A percentile compares a stretch with the other conserved stretches of the same genome.
Evolutionary conservation across 2,329 filamentous ascomycete genomes (phyloP).

Genomic region (Cercospora sesami): DNA sequence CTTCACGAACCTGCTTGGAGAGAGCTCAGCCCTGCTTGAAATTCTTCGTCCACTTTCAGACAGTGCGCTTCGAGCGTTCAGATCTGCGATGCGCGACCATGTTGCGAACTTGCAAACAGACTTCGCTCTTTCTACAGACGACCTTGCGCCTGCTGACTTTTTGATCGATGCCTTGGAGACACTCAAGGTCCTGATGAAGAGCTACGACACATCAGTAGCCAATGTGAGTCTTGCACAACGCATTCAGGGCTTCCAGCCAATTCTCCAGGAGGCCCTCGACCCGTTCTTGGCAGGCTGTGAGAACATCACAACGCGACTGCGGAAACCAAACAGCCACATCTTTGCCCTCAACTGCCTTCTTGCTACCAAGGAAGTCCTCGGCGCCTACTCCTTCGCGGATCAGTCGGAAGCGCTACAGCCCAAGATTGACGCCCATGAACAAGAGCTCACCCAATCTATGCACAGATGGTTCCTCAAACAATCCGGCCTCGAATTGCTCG

Average conservation of each 20-base stretch:
- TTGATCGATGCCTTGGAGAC: conserved; percentile 76
- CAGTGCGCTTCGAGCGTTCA: conserved; percentile 79
- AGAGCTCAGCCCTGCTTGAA: conserved; percentile 67
- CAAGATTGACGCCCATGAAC: conserved; percentile 35
- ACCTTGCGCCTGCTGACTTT: conserved; percentile 77
- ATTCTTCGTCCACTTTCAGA: conserved; percentile 68
- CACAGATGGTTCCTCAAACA: conserved; percentile 66
- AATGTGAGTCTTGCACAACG: conserved; percentile 51
- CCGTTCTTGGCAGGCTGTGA: conserved; percentile 79
- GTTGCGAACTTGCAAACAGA: conserved; percentile 72
- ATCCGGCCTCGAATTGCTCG: conserved; percentile 65
- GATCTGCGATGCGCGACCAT: conserved; percentile 76
- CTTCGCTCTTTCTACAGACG: conserved; percentile 67
- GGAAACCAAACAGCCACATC: conserved; percentile 61
- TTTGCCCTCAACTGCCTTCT: conserved; percentile 73
- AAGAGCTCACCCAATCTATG: conserved; percentile 59
- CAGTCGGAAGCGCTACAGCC: conserved; percentile 42
- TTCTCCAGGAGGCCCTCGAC: conserved; percentile 77
- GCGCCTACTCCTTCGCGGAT: conserved; percentile 61
- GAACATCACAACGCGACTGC: conserved; percentile 63
- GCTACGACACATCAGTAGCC: conserved; percentile 78
- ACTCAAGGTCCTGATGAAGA: conserved; percentile 76
- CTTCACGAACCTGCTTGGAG: conserved; percentile 75
- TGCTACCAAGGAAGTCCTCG: conserved; percentile 58
- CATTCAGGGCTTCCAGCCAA: conserved; percentile 70